A percentile compares a stretch with the other conserved stretches of the same genome.
phyloP scores from a whole-genome alignment of 2,329 filamentous ascomycete species.

The Aureobasidium sp. region DNA sequence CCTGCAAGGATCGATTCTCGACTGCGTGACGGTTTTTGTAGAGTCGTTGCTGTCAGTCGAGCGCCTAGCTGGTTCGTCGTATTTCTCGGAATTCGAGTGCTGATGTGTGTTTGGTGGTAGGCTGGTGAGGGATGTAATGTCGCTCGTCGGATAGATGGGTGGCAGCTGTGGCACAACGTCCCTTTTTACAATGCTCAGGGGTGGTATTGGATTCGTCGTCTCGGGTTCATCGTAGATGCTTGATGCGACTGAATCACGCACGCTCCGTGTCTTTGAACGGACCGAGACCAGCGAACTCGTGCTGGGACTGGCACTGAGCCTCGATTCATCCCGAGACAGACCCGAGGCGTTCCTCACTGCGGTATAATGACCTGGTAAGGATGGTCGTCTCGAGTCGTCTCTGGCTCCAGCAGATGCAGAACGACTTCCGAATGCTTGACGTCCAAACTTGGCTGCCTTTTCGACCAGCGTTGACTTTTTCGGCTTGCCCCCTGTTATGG shows the following conservation, averaged over 20 bases:
- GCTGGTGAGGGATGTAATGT: neutral
- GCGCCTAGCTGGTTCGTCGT: neutral
- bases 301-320: neutral
- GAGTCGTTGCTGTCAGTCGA: conserved; percentile 13
- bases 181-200: conserved; percentile 15
- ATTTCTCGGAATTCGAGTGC: neutral
- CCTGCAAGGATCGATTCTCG: neutral
- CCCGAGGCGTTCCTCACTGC: conserved; percentile 2
- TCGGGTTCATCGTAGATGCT: neutral
- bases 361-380: neutral
- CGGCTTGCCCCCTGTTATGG: conserved; percentile 16
- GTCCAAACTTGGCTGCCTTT: conserved; percentile 13
- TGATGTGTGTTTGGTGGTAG: neutral
- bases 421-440: conserved; percentile 10
- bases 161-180: neutral
- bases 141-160: neutral
- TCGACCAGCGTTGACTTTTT: conserved; percentile 13
- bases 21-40: neutral
- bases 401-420: neutral
- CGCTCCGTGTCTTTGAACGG: neutral
- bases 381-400: neutral
- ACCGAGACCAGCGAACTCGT: neutral
- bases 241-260: neutral
- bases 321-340: neutral
- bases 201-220: conserved; percentile 3